Base-by-base conservation (phyloP, 106 monocot genomes). In the Ottelia alismoides region DNA sequence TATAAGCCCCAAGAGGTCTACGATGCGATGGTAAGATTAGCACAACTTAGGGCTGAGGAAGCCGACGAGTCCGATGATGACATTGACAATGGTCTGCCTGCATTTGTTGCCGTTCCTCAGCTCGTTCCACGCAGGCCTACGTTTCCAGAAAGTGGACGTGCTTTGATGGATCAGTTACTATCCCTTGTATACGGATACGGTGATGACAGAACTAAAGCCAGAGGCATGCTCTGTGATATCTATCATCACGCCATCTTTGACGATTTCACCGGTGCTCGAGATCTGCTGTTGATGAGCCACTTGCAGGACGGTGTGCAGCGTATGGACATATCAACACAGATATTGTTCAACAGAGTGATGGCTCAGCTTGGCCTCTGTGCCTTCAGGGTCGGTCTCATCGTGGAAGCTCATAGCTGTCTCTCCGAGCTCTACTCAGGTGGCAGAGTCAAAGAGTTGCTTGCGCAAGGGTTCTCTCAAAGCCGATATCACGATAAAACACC, bases 171-270 rank as follows among this genome's bases (percentile, higher is more conserved):
- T 64, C 21, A 46, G 3, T 61, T 96, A 47, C 76, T 96, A 20
- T 85, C 88, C 47, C 73, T 85, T 18, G 77, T 96, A 60, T 89
- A 89, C 52, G 82, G 70, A 45, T 74, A 66, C 65, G 96, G 96
- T 11, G 96, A 96, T 76, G 96, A 96, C 58, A 78, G 88, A 31
- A 89, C 96, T 20, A 96, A 96, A 45, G 88, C 88, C 19, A 68
- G 96, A 63, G 81, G 88, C n/a, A 96, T 96, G 96, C 84, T 96
- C 46, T 96, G 96, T 70, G 96, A 96, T 64, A 85, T 96, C 20
- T 96, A 89, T 65, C 81, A 96, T 44, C 96, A 96, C 68, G 81
- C 96, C 25, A 84, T 96, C 28, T 85, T 60, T 68, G 96, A 96
- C 43, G 78, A 89, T 27, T 96, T 88, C 45, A 46, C 71, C 4